Conservation (phyloP, 2,329 filamentous ascomycete species). For the Apiospora aurea region DNA sequence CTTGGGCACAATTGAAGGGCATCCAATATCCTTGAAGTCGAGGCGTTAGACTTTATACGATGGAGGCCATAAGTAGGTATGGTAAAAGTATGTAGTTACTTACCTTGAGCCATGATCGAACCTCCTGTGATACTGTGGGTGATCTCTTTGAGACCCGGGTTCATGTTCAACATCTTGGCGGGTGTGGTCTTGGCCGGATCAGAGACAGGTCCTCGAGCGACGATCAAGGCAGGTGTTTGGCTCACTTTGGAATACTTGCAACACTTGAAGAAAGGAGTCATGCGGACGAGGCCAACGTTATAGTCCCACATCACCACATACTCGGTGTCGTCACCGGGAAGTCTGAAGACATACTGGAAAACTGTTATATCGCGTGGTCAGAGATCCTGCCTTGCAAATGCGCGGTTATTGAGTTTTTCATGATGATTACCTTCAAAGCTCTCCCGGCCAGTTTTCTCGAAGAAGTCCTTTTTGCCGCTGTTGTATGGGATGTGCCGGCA, state of each 20-base stretch:
- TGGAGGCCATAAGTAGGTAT: background rate
- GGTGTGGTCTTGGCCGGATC: constrained; percentile 74
- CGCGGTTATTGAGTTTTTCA: background rate
- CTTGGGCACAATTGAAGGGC: constrained; percentile 85
- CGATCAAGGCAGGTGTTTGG: background rate
- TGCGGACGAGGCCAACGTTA: constrained; percentile 89
- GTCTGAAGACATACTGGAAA: constrained; percentile 82
- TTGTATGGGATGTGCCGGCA: constrained; percentile 89
- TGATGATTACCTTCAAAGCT: constrained; percentile 80
- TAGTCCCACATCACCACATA: constrained; percentile 97
- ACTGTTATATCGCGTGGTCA: constrained; percentile 55
- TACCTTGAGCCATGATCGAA: constrained; percentile 88
- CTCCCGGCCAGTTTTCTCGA: constrained; percentile 84
- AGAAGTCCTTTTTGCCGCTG: constrained; percentile 90
- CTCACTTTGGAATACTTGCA: constrained; percentile 85
- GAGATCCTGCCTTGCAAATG: background rate
- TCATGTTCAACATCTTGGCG: constrained; percentile 79
- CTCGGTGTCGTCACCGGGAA: constrained; percentile 69
- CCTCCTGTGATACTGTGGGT: constrained; percentile 95
- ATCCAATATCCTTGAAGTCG: constrained; percentile 85
- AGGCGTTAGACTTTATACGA: constrained; percentile 17
- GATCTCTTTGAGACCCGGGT: constrained; percentile 85
- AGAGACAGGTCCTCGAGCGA: constrained; percentile 25
- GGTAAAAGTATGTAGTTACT: constrained; percentile 31
- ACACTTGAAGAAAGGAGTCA: constrained; percentile 94